Conservation (phyloP, 441 rosid species). For the Erodium texanum region DNA sequence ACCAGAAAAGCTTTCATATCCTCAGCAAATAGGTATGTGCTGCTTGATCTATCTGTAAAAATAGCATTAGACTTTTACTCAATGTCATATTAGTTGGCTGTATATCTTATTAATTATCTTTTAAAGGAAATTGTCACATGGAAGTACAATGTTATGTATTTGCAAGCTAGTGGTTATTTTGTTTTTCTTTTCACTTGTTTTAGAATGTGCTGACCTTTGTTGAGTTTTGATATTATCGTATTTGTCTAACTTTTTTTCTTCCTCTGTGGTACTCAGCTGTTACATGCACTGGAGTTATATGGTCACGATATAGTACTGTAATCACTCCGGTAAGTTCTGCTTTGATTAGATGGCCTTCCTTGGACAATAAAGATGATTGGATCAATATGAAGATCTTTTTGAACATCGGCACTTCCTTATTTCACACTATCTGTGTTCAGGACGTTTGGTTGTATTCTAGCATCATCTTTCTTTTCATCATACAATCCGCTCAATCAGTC, state of each 20-base stretch:
- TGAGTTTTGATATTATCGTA: constrained; percentile 3
- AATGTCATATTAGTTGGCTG: not conserved
- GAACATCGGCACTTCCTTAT: not conserved
- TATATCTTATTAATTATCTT: not conserved
- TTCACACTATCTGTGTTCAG: not conserved
- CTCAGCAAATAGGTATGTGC: constrained; percentile 71
- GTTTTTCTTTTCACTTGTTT: not conserved
- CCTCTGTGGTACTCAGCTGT: constrained; percentile 68
- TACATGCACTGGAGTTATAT: constrained; percentile 67
- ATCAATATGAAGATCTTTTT: not conserved
- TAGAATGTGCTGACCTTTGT: not conserved
- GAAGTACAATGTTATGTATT: not conserved
- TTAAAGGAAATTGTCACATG: not conserved
- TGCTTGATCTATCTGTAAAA: constrained; percentile 5
- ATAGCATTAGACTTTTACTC: not conserved
- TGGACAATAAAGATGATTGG: constrained; percentile 1
- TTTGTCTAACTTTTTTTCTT: constrained; percentile 16
- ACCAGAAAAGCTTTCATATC: constrained; percentile 77
- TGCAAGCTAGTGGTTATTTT: not conserved
- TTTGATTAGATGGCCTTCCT: constrained; percentile 2
- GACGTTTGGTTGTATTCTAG: too few relatives aligned
- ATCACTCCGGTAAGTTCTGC: constrained; percentile 73
- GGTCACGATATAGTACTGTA: constrained; percentile 94
- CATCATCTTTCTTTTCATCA: not conserved
- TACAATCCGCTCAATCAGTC: not conserved